Evolutionary conservation across 169 alveolate species (phyloP), one percentile per base, ranked within the genome.

Genomic region (Plasmodium yoelii): DNA sequence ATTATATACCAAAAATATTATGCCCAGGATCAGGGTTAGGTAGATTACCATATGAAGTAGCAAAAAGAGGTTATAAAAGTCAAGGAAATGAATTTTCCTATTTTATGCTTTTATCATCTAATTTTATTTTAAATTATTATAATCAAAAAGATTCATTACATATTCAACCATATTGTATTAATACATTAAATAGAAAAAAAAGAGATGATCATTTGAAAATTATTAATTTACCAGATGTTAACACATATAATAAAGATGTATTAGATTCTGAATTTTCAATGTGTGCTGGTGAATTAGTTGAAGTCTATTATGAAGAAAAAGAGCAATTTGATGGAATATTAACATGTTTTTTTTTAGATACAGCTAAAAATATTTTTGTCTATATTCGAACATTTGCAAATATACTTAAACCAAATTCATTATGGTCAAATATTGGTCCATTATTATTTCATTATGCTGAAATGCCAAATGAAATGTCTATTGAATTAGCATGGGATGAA

Each of bases 381-480:
- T 99, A 98, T 92, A 97, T 98, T 49, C 98, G 99, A 24, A 96
- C 99, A 15, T 97, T 98, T 69, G 97, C 98, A 8, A 94, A 93
- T 53, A 92, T 96, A 46, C 57, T 97, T 24, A 93, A 96, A 77
- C 93, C 93, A 9, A 98, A 98, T 42, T 99, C 99, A 22, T 71
- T 97, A 28, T 98, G 99, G 99, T 97, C 98, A 42, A 98, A 98
- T 92, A 90, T 98, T 61, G 99, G 99, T 1, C 99, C 99, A 24
- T 94, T 98, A 57, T 97, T 98, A 22, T 98, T 98, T 90, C 99
- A 98, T 90, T 98, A 96, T 89, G 97, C 99, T 6, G 99, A 98
- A 47, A 82, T 92, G 88, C 93, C 93, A n/a, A 93, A 94, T 74
- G 98, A 97, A 64, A 71, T 94, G 55, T 95, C 98, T 65, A 95